Conservation (phyloP, 2,329 filamentous ascomycete genomes). For the Nothophaeocryptopus gaeumannii region DNA sequence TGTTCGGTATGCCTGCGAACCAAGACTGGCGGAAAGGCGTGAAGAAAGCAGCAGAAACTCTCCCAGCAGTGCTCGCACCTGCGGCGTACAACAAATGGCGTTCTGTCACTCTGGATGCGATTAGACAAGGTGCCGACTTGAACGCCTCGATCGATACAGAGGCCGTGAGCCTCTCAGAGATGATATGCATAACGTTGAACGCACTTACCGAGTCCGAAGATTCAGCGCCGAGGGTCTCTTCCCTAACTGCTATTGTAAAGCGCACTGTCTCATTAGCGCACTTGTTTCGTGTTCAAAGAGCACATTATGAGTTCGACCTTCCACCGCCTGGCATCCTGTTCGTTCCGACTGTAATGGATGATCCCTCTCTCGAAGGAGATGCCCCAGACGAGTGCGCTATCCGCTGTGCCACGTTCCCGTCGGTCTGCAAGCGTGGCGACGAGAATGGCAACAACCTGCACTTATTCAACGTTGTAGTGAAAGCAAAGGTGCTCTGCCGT, state of each 20-base stretch:
- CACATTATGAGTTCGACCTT: conserved; percentile 33
- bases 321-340: conserved; percentile 41
- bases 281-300: conserved; percentile 31
- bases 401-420: conserved; percentile 62
- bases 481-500: conserved; percentile 61
- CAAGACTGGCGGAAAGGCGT: conserved; percentile 31
- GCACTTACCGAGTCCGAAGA: conserved; percentile 28
- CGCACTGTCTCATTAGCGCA: conserved; percentile 31
- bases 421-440: conserved; percentile 63
- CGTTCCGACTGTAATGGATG: conserved; percentile 61
- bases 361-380: conserved; percentile 60
- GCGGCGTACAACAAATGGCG: conserved; percentile 65
- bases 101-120: conserved; percentile 59
- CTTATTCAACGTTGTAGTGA: conserved; percentile 62
- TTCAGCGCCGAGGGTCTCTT: conserved; percentile 19
- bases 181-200: conserved; percentile 27
- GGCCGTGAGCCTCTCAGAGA: conserved; percentile 25
- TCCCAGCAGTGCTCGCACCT: conserved; percentile 25
- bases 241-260: conserved; percentile 30
- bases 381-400: conserved; percentile 56
- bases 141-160: conserved; percentile 22
- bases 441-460: conserved; percentile 62
- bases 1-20: conserved; percentile 59
- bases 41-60: conserved; percentile 21
- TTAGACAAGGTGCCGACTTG: conserved; percentile 50